Conservation (phyloP, 1,284 basidiomycete species). For the Entoloma clypeatum region DNA sequence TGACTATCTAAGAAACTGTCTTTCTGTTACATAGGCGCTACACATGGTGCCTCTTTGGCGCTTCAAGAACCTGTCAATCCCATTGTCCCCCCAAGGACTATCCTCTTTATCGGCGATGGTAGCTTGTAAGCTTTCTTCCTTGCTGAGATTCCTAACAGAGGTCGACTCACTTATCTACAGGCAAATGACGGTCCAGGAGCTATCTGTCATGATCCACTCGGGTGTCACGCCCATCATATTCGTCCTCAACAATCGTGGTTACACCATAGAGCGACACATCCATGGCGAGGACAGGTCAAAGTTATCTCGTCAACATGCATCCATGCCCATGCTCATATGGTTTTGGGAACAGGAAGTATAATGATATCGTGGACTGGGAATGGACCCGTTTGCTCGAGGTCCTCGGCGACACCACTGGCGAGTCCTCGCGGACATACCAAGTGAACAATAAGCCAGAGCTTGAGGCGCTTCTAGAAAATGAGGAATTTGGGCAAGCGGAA, state of each 20-base stretch:
- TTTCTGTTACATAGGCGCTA: conserved; percentile 36
- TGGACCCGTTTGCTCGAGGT: conserved; percentile 60
- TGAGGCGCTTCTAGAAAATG: conserved; percentile 55
- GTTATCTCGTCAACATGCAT: conserved; percentile 14
- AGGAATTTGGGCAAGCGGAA: conserved; percentile 53
- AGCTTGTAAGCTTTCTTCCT: conserved; percentile 47
- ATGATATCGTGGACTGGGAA: conserved; percentile 71
- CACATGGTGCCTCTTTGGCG: conserved; percentile 76
- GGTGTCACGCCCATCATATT: conserved; percentile 77
- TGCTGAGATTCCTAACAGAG: not conserved
- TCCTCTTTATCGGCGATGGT: conserved; percentile 87
- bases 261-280: conserved; percentile 44
- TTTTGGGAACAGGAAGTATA: conserved; percentile 57
- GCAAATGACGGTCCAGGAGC: conserved; percentile 71
- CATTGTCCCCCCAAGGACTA: conserved; percentile 58
- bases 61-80: no score
- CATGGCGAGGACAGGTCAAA: conserved; percentile 20
- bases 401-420: conserved; percentile 53
- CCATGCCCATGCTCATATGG: conserved; percentile 9
- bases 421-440: conserved; percentile 60
- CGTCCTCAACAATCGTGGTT: conserved; percentile 72
- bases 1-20: not conserved
- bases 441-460: conserved; percentile 65
- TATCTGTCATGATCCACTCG: conserved; percentile 74
- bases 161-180: conserved; percentile 30